Conservation (phyloP, 495 filamentous ascomycete genomes). For the Hypoxylon perforatum region DNA sequence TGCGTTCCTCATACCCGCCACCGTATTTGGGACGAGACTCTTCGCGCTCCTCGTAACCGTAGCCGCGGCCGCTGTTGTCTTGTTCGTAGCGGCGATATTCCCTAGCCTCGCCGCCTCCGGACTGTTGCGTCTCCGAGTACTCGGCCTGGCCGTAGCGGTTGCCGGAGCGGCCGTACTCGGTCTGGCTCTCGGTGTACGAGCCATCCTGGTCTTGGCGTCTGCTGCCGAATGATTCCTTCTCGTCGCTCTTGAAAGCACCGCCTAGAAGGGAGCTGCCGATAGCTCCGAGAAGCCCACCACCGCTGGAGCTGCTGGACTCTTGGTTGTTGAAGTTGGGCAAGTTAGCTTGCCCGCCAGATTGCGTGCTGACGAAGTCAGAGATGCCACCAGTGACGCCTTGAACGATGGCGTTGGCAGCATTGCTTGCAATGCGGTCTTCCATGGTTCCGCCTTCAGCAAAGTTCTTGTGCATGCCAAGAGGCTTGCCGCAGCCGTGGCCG, state of each 20-base stretch:
- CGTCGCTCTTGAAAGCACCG: conserved; percentile 52
- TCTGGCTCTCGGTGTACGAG: conserved; percentile 54
- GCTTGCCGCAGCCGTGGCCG: conserved; percentile 83
- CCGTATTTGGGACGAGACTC: conserved; percentile 43
- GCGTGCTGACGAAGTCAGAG: conserved; percentile 42
- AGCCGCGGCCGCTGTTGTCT: conserved; percentile 47
- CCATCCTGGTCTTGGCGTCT: conserved; percentile 51
- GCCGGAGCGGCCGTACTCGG: conserved; percentile 58
- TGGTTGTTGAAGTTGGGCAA: conserved; percentile 41
- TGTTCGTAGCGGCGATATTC: conserved; percentile 60
- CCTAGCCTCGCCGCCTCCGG: conserved; percentile 54
- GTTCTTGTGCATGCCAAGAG: conserved; percentile 60
- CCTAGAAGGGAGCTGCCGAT: conserved; percentile 61
- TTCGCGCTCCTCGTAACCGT: conserved; percentile 48
- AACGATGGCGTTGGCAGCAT: conserved; percentile 58
- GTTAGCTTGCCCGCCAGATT: conserved; percentile 48
- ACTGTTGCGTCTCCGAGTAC: conserved; percentile 55
- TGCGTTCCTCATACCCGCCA: conserved; percentile 50
- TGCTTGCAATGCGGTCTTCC: conserved; percentile 58
- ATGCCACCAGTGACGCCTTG: conserved; percentile 58
- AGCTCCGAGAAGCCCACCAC: conserved; percentile 55
- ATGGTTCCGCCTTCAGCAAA: conserved; percentile 49
- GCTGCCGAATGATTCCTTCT: conserved; percentile 56
- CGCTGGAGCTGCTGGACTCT: conserved; percentile 41
- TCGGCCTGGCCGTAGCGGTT: conserved; percentile 60